These are phyloP conservation scores for Coemansia sp. DNA, from an alignment of 192 early-diverging fungal genomes.

Conservation along the genomic window DNA sequence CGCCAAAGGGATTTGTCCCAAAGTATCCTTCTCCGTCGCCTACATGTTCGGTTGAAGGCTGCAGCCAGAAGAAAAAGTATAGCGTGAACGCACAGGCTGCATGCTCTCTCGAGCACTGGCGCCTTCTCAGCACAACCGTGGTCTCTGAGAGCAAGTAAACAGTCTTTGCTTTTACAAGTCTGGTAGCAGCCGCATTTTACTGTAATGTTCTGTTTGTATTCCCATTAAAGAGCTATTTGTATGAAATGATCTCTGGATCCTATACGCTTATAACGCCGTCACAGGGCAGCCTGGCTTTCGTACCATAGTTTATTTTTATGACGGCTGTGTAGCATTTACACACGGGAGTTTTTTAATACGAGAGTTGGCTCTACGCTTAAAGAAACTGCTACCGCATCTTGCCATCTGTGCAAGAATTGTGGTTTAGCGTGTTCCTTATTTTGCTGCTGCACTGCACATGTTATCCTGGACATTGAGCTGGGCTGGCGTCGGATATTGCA, in stretches of 20 bases:
- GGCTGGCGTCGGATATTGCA: not conserved
- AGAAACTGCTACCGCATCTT: not conserved
- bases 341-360: no score
- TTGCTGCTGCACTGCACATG: not conserved
- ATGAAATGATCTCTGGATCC: no score
- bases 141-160: not conserved
- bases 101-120: slow-evolving; percentile 65
- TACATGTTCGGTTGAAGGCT: slow-evolving; percentile 54
- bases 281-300: no score
- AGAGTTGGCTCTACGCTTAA: not conserved
- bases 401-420: not conserved
- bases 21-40: slow-evolving; percentile 55
- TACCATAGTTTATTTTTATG: no score
- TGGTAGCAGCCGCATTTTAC: not conserved
- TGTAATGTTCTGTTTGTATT: no score
- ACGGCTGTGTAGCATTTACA: no score
- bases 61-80: slow-evolving; percentile 60
- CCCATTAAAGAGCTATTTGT: no score
- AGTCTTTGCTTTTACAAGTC: not conserved
- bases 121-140: slow-evolving; percentile 15
- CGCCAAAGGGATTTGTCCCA: slow-evolving; percentile 17
- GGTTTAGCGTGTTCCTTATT: not conserved
- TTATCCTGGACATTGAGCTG: not conserved
- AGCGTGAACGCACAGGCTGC: slow-evolving; percentile 54
- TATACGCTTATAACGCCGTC: no score